Percentiles rank a stretch among this genome's conserved stretches.
phyloP scores from a whole-genome alignment of 1,284 basidiomycete species.

The Boletus putidus region DNA sequence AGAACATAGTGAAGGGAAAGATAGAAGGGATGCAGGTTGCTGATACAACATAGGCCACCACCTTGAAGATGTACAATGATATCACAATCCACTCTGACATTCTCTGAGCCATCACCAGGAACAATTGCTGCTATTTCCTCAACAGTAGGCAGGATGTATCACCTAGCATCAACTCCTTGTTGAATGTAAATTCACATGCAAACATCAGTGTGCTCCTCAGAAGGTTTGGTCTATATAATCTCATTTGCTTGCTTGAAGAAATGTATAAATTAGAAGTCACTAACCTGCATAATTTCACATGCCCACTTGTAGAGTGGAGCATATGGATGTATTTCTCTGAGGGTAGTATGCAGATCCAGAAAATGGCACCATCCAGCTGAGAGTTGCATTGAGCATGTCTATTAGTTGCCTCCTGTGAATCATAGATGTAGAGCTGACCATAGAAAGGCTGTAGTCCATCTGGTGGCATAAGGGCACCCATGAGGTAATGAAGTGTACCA shows the following conservation, averaged over 20 bases:
- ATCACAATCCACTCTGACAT: neutral
- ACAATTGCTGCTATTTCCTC: constrained; percentile 34
- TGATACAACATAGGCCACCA: constrained; percentile 36
- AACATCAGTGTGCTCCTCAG: constrained; percentile 12
- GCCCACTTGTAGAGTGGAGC: constrained; percentile 29
- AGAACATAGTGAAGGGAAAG: constrained; percentile 42
- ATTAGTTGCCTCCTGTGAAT: constrained; percentile 36
- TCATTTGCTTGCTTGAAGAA: too few species aligned
- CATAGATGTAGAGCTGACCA: constrained; percentile 44
- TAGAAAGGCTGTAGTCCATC: constrained; percentile 30
- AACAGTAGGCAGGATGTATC: constrained; percentile 34
- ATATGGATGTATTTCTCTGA: constrained; percentile 36
- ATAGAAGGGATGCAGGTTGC: constrained; percentile 41
- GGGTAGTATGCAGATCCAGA: constrained; percentile 34
- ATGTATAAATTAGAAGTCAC: neutral
- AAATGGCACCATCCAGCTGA: constrained; percentile 21
- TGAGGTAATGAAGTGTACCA: constrained; percentile 41
- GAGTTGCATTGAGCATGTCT: constrained; percentile 27
- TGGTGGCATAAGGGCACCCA: constrained; percentile 37
- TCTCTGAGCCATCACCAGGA: constrained; percentile 23
- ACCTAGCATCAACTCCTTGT: constrained; percentile 13
- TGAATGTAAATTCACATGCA: neutral
- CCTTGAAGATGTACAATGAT: constrained; percentile 15
- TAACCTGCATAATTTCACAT: constrained; percentile 32
- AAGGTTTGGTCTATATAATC: constrained; percentile 4